Conservation (phyloP, 176 grass and related monocot species). For the Carex scoparia region DNA sequence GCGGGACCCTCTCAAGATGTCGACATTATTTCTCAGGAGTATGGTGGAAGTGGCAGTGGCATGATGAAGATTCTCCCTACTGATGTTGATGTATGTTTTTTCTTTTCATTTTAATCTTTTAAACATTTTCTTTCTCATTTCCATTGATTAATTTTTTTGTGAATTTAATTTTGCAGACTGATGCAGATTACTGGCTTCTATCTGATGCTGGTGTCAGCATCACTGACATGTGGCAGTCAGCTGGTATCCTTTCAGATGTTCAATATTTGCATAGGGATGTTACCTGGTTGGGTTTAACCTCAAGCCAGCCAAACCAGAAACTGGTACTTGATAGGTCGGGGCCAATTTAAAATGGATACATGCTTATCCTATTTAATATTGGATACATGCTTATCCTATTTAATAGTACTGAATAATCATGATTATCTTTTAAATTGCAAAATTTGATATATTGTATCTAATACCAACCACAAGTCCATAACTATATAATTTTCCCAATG, state of each 20-base stretch:
- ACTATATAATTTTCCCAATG: background rate
- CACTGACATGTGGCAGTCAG: slow-evolving; percentile 71
- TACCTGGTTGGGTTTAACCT: background rate
- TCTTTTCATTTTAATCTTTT: background rate
- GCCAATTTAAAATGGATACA: background rate
- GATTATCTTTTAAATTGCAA: background rate
- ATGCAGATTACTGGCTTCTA: slow-evolving; percentile 85
- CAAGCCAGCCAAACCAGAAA: background rate
- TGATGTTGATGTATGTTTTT: slow-evolving; percentile 64
- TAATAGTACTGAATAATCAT: background rate
- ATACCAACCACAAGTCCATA: background rate
- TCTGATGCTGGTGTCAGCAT: slow-evolving; percentile 59
- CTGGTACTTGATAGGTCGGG: background rate
- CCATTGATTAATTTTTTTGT: background rate
- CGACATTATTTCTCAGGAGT: slow-evolving; percentile 48
- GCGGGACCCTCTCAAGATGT: slow-evolving; percentile 31
- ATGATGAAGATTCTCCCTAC: slow-evolving; percentile 79
- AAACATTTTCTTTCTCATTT: slow-evolving; percentile 15
- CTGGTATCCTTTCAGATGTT: slow-evolving; percentile 60
- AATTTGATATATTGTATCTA: background rate
- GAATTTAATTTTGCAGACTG: slow-evolving; percentile 45
- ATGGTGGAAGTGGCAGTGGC: slow-evolving; percentile 37
- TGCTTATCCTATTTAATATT: background rate
- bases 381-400: background rate
- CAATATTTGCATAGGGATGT: slow-evolving; percentile 1